Base-by-base conservation (phyloP, 2,329 filamentous ascomycete species). In the Samsoniella hepiali region DNA sequence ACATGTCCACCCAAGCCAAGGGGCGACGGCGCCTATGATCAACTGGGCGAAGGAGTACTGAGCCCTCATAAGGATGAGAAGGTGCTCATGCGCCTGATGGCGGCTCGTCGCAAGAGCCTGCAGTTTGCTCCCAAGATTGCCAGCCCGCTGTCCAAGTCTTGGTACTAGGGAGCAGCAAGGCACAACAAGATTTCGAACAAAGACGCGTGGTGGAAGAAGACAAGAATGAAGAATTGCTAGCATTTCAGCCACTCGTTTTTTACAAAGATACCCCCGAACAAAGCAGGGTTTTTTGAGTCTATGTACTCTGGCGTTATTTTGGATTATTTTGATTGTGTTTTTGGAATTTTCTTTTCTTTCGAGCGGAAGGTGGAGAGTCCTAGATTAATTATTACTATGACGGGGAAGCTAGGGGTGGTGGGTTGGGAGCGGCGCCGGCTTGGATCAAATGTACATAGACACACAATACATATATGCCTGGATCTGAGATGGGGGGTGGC, bases 71-170 rank as follows among this genome's bases (percentile, higher is more conserved):
- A 84, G 74, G 82, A 88, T 69, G 78, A 84, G 69, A 78, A 78
- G 27, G 79, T 90, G 62, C 77, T 86, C 65, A 81, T 85, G 75
- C 81, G 87, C 55, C 77, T 93, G 65, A 86, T 91, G 81, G 86
- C 88, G 11, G 90, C 89, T 0, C 81, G 90, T 65, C 82, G 91
- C 65, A 92, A 91, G 83, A 94, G 89, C 71, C 73, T 92, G 74
- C 89, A 91, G 71, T 92, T 88, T 78, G 89, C 89, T 38, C 91
- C 90, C 36, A 89, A 90, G 76, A 78, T 91, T 64, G 88, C 84
- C 22, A 93, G 90, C 73, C 91, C 90, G 2, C 76, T 93, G 68
- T 82, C 85, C 32, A 85, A 80, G 69, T 77, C 81, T 32, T 87
- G 84, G 84, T 40, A 63, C 40, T 62, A 57, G 42, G 34, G 17